These are phyloP conservation scores for Oryza glaberrima DNA, from an alignment of 176 grass and related monocot species.

Conservation along the genomic window DNA sequence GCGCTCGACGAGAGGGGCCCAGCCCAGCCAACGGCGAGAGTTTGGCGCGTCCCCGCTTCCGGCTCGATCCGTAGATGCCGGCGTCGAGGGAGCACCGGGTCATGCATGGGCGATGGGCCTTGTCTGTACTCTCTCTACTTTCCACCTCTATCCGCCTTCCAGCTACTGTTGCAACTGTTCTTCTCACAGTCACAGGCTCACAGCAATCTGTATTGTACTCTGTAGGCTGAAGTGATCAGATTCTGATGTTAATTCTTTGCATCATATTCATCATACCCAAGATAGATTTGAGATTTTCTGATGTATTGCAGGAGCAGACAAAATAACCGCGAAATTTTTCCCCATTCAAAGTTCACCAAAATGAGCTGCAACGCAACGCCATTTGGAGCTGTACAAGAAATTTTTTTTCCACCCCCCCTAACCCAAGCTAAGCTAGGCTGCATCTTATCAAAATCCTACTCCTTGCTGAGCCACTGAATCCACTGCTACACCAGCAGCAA, in stretches of 20 bases:
- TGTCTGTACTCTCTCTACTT: too few relatives aligned
- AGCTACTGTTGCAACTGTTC: too few relatives aligned
- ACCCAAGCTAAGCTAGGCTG: conserved; percentile 53
- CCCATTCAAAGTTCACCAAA: conserved; percentile 36
- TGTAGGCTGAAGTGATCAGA: too few relatives aligned
- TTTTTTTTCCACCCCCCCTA: conserved; percentile 15
- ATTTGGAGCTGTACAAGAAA: conserved; percentile 54
- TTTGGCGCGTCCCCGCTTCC: too few relatives aligned
- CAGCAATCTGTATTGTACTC: too few relatives aligned
- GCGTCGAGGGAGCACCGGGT: not conserved
- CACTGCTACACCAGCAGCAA: not conserved
- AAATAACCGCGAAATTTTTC: conserved; percentile 8
- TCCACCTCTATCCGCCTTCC: too few relatives aligned
- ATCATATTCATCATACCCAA: too few relatives aligned
- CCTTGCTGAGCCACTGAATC: conserved; percentile 3
- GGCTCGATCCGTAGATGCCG: not conserved
- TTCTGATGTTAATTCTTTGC: too few relatives aligned
- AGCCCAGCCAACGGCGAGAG: too few relatives aligned
- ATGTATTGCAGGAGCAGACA: conserved; percentile 41
- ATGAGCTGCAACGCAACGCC: conserved; percentile 31
- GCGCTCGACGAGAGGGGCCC: too few relatives aligned
- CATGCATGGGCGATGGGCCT: not conserved
- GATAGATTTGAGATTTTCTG: not conserved
- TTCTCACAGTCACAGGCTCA: too few relatives aligned
- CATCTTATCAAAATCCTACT: conserved; percentile 50